Percentiles rank a stretch among this genome's conserved stretches.
Conservation (phyloP, 805 yeast species). For the Danielia oregonensis region DNA sequence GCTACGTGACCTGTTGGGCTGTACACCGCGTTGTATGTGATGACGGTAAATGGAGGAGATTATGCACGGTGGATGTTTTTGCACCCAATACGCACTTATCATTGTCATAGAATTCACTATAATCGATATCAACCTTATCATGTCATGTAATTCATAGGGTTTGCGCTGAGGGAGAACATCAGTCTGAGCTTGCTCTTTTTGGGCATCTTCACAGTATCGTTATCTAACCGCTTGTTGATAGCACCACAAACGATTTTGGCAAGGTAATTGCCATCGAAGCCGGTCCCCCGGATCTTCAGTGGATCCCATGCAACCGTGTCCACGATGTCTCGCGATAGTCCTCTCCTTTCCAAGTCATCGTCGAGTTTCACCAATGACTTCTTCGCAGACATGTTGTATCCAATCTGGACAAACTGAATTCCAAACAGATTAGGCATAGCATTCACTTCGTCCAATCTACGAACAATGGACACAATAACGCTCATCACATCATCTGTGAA, state of each 20-base stretch:
- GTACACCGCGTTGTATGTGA: too few relatives aligned
- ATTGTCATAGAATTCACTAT: too few relatives aligned
- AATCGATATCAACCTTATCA: too few relatives aligned
- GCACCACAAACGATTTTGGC: conserved; percentile 15
- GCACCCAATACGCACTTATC: too few relatives aligned
- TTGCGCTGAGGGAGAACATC: too few relatives aligned
- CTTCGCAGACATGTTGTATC: conserved; percentile 10
- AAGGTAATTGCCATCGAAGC: conserved; percentile 12
- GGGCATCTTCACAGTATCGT: too few relatives aligned
- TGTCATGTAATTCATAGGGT: too few relatives aligned
- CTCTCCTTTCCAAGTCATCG: conserved; percentile 1
- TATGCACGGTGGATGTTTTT: too few relatives aligned
- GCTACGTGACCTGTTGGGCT: too few relatives aligned
- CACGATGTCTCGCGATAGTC: conserved; percentile 8
- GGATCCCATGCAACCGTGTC: conserved; percentile 14
- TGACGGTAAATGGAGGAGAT: too few relatives aligned
- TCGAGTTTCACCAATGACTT: conserved; percentile 9
- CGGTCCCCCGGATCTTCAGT: conserved; percentile 7
- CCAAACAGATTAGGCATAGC: conserved; percentile 13
- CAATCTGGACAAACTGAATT: conserved; percentile 14
- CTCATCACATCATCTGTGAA: conserved; percentile 13
- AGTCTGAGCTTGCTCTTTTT: too few relatives aligned
- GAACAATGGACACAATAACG: conserved; percentile 12
- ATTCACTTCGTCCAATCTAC: conserved; percentile 8
- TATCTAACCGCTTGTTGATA: conserved; percentile 12